These are phyloP conservation scores for Venustampulla echinocandica DNA, from an alignment of 495 filamentous ascomycete genomes.

Conservation along the genomic window DNA sequence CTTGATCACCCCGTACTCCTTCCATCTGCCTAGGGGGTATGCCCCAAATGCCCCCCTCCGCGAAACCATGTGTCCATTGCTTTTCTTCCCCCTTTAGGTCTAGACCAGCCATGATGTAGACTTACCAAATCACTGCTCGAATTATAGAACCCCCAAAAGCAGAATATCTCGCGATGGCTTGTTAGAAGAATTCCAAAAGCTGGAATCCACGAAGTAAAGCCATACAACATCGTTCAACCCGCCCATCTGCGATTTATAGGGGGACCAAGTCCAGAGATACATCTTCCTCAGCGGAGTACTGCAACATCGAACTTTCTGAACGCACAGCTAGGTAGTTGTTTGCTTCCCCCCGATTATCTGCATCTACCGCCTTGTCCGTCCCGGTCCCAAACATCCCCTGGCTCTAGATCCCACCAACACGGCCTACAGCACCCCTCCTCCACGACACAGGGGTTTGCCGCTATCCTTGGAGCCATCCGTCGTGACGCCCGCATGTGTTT, in stretches of 20 bases:
- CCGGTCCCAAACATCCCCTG: slow-evolving; percentile 18
- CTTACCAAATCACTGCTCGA: no score
- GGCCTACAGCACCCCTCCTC: slow-evolving; percentile 8
- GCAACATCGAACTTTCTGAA: not conserved
- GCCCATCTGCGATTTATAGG: not conserved
- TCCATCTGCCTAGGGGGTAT: no score
- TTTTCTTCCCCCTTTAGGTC: no score
- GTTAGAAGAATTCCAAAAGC: no score
- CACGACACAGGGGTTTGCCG: slow-evolving; percentile 15
- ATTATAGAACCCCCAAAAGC: no score
- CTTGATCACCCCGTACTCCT: no score
- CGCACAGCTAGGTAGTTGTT: no score
- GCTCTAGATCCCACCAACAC: slow-evolving; percentile 12
- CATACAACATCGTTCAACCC: not conserved
- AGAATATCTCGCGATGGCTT: no score
- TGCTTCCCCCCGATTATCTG: not conserved
- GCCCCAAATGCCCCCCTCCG: no score
- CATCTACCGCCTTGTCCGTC: not conserved
- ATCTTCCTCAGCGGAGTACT: not conserved
- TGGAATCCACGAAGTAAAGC: no score
- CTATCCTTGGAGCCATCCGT: slow-evolving; percentile 23
- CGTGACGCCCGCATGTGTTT: slow-evolving; percentile 12
- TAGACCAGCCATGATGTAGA: no score
- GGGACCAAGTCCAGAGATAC: not conserved
- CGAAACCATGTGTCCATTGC: no score